These are phyloP conservation scores for Metarhizium brunneum DNA, from an alignment of 2,329 filamentous ascomycete species.

Conservation along the genomic window DNA sequence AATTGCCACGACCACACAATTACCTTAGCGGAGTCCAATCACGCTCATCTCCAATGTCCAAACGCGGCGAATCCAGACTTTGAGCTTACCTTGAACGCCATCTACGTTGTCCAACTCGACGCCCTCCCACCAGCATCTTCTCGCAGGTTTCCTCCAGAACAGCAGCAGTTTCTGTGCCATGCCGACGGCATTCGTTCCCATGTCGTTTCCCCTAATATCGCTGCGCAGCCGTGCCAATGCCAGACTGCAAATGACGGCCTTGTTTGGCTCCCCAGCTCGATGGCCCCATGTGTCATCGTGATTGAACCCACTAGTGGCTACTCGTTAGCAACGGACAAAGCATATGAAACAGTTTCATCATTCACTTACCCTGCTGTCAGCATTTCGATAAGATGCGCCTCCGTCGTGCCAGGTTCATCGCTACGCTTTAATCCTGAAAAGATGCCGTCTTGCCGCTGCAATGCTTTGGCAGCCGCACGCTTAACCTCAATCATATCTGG, in stretches of 20 bases:
- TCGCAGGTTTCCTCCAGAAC: constrained; percentile 95
- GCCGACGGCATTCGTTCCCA: constrained; percentile 71
- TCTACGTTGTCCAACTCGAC: constrained; percentile 85
- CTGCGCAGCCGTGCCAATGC: constrained; percentile 87
- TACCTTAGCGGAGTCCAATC: constrained; percentile 63
- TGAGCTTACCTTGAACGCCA: constrained; percentile 82
- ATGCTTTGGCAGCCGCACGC: constrained; percentile 76
- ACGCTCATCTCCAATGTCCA: constrained; percentile 99
- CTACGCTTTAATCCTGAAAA: constrained; percentile 93
- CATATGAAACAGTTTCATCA: not conserved
- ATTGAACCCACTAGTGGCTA: constrained; percentile 70
- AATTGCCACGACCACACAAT: not conserved
- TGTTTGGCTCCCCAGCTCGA: constrained; percentile 93
- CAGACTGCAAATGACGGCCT: constrained; percentile 95
- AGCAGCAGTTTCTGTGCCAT: constrained; percentile 98
- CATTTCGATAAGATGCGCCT: constrained; percentile 99
- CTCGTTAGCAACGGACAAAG: not conserved
- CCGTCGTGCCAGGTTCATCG: constrained; percentile 90
- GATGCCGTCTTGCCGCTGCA: constrained; percentile 85
- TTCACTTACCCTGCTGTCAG: constrained; percentile 81
- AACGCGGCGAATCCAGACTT: constrained; percentile 96
- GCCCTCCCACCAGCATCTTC: constrained; percentile 98
- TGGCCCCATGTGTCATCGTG: constrained; percentile 94
- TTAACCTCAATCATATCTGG: constrained; percentile 94
- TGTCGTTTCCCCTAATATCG: constrained; percentile 74